phyloP scores from a whole-genome alignment of 2,329 filamentous ascomycete species.

The Xylaria arbuscula region DNA sequence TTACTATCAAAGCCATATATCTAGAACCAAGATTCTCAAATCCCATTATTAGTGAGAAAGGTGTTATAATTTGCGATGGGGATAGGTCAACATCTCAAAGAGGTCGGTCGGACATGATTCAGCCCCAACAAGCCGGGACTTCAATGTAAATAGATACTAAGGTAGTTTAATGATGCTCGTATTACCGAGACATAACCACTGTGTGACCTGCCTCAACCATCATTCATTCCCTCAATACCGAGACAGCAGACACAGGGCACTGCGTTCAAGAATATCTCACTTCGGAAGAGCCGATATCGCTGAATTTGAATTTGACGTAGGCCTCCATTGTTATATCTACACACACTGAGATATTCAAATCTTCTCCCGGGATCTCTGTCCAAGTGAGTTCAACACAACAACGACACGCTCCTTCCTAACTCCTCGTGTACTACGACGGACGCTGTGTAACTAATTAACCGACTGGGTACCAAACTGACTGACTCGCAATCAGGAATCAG shows the following conservation, averaged over 20 bases:
- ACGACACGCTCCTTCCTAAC: not conserved
- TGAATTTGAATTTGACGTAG: not conserved
- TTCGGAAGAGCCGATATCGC: not conserved
- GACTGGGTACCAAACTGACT: not conserved
- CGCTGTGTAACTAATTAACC: too few relatives aligned
- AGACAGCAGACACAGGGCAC: not conserved
- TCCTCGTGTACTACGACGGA: not conserved
- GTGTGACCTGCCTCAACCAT: not conserved
- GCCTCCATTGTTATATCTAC: too few relatives aligned
- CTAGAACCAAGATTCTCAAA: too few relatives aligned
- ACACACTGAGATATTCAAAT: too few relatives aligned
- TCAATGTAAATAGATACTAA: not conserved
- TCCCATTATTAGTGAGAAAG: not conserved
- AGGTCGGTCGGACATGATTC: not conserved
- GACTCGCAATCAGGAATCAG: slow-evolving; percentile 1
- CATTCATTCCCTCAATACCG: not conserved
- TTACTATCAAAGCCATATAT: too few relatives aligned
- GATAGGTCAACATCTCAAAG: not conserved
- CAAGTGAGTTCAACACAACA: not conserved
- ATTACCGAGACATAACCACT: slow-evolving; percentile 27
- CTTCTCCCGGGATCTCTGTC: too few relatives aligned
- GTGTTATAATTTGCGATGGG: not conserved
- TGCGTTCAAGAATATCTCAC: not conserved
- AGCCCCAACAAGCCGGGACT: not conserved
- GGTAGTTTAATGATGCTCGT: not conserved